Percentiles rank a stretch among this genome's conserved stretches.
phyloP scores from a whole-genome alignment of 2,329 filamentous ascomycete genomes.

The Diaporthe caulivora region DNA sequence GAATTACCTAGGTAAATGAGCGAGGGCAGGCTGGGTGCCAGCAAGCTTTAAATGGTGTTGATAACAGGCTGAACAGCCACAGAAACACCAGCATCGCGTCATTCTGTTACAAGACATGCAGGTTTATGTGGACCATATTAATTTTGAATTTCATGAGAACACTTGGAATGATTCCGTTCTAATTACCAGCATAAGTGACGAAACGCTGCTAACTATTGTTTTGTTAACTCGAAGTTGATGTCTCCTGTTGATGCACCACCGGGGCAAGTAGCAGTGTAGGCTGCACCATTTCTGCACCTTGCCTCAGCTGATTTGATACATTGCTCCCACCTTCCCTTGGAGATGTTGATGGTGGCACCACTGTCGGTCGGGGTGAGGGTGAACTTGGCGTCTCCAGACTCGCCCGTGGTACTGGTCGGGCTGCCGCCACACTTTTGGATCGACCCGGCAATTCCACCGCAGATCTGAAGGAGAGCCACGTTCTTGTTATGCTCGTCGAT shows the following conservation, averaged over 20 bases:
- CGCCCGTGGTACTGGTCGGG: slow-evolving; percentile 57
- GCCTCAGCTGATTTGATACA: slow-evolving; percentile 66
- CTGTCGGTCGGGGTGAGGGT: slow-evolving; percentile 55
- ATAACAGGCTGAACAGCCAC: no score
- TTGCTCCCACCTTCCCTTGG: slow-evolving; percentile 65
- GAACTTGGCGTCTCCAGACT: slow-evolving; percentile 62
- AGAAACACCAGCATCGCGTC: neutral
- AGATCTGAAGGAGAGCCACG: slow-evolving; percentile 72
- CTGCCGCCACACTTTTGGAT: slow-evolving; percentile 60
- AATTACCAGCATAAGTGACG: neutral
- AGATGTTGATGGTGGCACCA: slow-evolving; percentile 64
- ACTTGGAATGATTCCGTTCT: no score
- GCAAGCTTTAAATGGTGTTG: no score
- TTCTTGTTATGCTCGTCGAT: slow-evolving; percentile 67
- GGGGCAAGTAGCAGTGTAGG: slow-evolving; percentile 57
- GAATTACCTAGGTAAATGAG: neutral
- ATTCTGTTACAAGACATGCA: neutral
- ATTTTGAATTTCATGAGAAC: no score
- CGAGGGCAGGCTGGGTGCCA: neutral
- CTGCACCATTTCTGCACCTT: slow-evolving; percentile 63
- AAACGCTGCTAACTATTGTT: slow-evolving; percentile 32
- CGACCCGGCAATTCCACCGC: slow-evolving; percentile 63
- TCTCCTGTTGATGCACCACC: slow-evolving; percentile 62
- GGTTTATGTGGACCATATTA: neutral
- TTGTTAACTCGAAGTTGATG: slow-evolving; percentile 56